Base-by-base conservation (phyloP, 805 yeast species). In the Candida schatavii region DNA sequence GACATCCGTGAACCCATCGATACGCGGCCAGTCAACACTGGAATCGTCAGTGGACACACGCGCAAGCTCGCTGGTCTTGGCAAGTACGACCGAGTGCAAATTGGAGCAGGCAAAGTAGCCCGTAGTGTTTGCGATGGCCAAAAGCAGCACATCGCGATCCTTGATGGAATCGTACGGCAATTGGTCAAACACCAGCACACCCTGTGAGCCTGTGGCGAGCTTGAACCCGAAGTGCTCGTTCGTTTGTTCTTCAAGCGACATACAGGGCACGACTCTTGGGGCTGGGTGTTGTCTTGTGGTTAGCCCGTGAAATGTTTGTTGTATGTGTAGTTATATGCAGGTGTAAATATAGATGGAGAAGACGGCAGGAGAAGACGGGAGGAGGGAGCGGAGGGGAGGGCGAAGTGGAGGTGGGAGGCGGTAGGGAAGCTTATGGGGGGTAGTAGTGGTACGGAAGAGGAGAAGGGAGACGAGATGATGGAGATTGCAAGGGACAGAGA, bases 191-290 rank as follows among this genome's bases (percentile, higher is more conserved):
- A 59, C 35, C 9, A 40, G 30, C 4, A 56, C 28, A 4, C 72
- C 72, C 14, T 48, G 51, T 10, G 55, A 55, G 2, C 47, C 45
- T 5, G 61, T 47, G 21, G 55, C 54, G 21, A 65, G 48, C 33
- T 59, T 58, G 55, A 68, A 69, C 17, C 72, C 73, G 29, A 66
- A 55, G 43, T 62, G 65, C 47, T 70, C 72, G 2, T 72, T 63
- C 4, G 52, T 43, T 6, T 47, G 35, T 45, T 61, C 66, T 29
- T 42, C 46, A 25, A 40, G 35, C 14, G 42, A 33, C n/a, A n/a
- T n/a, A n/a, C n/a, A n/a, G n/a, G n/a, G n/a, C n/a, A n/a, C 49
- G 43, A 47, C 21, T 15, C 19, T 5, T 15, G 35, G 21, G 11
- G 4, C 32, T 14, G n/a, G 5, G 32, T 15, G 32, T 25, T 10